Base-by-base conservation (phyloP, 2,329 filamentous ascomycete species). In the Polytolypa hystricis region DNA sequence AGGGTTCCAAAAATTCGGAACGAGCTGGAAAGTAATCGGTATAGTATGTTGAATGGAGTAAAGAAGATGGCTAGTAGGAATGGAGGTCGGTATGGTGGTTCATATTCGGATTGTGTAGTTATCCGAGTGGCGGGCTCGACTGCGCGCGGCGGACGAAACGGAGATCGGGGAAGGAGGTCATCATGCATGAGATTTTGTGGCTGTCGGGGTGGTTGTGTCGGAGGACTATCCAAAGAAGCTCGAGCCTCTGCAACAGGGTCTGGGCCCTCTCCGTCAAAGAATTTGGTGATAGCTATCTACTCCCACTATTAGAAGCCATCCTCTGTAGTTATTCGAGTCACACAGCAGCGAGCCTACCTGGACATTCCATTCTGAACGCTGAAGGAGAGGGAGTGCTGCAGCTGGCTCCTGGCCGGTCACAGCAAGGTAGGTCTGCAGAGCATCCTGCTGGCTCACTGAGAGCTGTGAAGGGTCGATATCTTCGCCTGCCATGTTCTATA, bases 301-400 rank as follows among this genome's bases (percentile, higher is more conserved):
- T 25, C n/a, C 7, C n/a, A 7, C n/a, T n/a, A 25, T 25, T 25
- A 25, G 21, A 25, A 25, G 21, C 21, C 21, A 25, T 7, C 21
- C n/a, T 25, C 21, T n/a, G 21, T 25, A 25, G 21, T 37, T 33
- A 30, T 3, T 33, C 8, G 5, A n/a, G n/a, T n/a, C n/a, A n/a
- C n/a, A n/a, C n/a, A n/a, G n/a, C 30, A 5, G 14, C 30, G 9
- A 11, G 41, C 61, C 25, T 60, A 86, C 84, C 68, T 89, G 83
- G 0, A 94, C 82, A 55, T 96, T 98, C 91, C 91, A 98, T 68
- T 96, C 81, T 39, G 86, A 94, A 43, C 86, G 71, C 47, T 80
- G 74, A 2, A 98, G 69, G 4, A 98, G 60, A 1, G 84, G 77
- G 33, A 94, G 69, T 2, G 91, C 86, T 40, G 84, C 77, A 29